Base-by-base conservation (phyloP, 2,329 filamentous ascomycete genomes). In the Aureobasidium subglaciale region DNA sequence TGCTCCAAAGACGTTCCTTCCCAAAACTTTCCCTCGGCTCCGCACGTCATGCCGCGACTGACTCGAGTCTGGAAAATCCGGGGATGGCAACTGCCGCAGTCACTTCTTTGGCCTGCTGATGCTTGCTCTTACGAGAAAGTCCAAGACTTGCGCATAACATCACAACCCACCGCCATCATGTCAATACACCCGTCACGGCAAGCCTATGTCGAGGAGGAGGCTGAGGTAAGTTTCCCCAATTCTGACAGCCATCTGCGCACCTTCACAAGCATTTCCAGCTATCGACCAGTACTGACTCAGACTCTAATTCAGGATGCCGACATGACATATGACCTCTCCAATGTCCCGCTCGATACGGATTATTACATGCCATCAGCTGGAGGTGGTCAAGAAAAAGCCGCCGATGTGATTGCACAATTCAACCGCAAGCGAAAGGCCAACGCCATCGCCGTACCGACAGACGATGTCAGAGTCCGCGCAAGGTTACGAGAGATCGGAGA, bases 361-460 rank as follows among this genome's bases (percentile, higher is more conserved):
- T 93, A 97, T 78, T 83, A 88, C 40, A 80, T 96, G 53, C 86
- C 86, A 22, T 76, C 83, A 29, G 73, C 77, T 3, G 78, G 81
- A 18, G 88, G 87, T 43, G 84, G 86, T 42, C 82, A 88, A 4
- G 88, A 93, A 68, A 90, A 89, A 69, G 90, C 90, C 3, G 91
- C 89, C 2, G 89, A 88, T 13, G 85, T 96, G 55, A 76, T 95
- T 18, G 86, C 83, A 30, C 91, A 97, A 68, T 93, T 99, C 71
- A 87, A 90, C 65, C 88, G 92, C 59, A 96, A 96, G 72, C 84
- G 90, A 65, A 82, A 90, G 66, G 91, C 90, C 10, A 90, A 90
- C 16, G 87, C 87, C 10, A 88, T 97, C 63, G 86, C 88, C 11
- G 93, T 99, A 3, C 93, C 92, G 0, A 99, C 95, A 55, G 91